A percentile compares a stretch with the other conserved stretches of the same genome.
phyloP scores from a whole-genome alignment of 1,139 yeast species.

The Pichiaceae sp. region DNA sequence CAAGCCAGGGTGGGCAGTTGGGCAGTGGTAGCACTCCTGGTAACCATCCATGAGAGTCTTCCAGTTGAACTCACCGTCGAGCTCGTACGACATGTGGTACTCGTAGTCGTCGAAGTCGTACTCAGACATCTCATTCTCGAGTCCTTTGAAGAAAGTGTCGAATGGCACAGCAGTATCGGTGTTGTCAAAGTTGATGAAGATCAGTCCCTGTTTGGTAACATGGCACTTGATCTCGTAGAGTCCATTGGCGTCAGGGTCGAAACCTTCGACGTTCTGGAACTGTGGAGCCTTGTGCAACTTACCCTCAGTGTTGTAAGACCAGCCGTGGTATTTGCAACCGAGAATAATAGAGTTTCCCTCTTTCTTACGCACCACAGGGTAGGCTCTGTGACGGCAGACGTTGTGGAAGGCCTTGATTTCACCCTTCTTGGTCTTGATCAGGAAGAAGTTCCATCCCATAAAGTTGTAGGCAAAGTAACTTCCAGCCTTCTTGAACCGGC shows the following conservation, averaged over 20 bases:
- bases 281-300: constrained; percentile 52
- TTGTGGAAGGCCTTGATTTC: constrained; percentile 52
- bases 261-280: constrained; percentile 51
- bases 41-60: constrained; percentile 61
- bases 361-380: constrained; percentile 50
- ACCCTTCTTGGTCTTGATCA: constrained; percentile 45
- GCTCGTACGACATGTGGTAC: constrained; percentile 57
- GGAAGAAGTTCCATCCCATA: constrained; percentile 46
- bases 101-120: constrained; percentile 53
- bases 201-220: constrained; percentile 46
- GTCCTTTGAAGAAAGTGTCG: constrained; percentile 44
- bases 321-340: constrained; percentile 60
- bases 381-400: constrained; percentile 58
- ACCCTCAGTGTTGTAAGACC: constrained; percentile 56
- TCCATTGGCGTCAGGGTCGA: constrained; percentile 46
- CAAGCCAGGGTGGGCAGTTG: constrained; percentile 58
- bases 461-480: constrained; percentile 44
- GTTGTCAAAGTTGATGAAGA: constrained; percentile 45
- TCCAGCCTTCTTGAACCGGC: constrained; percentile 46
- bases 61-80: constrained; percentile 59
- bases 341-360: constrained; percentile 48
- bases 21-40: constrained; percentile 61
- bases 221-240: constrained; percentile 47
- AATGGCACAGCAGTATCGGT: constrained; percentile 31
- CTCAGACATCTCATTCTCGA: constrained; percentile 43